These are phyloP conservation scores for Phytophthora nicotianae DNA, from an alignment of 352 stramenopile genomes.

Conservation along the genomic window DNA sequence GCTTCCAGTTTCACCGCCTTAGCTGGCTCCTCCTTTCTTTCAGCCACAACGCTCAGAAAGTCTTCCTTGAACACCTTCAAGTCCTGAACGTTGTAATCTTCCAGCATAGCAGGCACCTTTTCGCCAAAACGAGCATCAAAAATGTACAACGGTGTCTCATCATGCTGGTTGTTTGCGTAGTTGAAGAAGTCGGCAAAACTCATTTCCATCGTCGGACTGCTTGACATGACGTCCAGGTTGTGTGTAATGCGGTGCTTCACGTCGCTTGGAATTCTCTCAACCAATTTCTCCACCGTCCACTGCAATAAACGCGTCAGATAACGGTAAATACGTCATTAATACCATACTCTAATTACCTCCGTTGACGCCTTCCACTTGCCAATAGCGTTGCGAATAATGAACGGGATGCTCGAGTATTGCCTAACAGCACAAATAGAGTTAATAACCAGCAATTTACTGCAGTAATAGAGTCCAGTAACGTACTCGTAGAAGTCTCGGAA, in stretches of 20 bases:
- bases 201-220: conserved; percentile 67
- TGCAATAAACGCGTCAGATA: conserved; percentile 22
- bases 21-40: conserved; percentile 6
- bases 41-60: conserved; percentile 51
- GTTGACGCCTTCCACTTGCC: conserved; percentile 71
- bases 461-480: conserved; percentile 12
- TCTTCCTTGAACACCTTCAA: conserved; percentile 83
- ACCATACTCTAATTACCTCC: conserved; percentile 37
- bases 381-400: conserved; percentile 78
- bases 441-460: conserved; percentile 3
- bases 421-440: conserved; percentile 30
- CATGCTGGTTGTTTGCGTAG: conserved; percentile 69
- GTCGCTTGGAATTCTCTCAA: conserved; percentile 50
- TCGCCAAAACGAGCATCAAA: conserved; percentile 86
- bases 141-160: conserved; percentile 90
- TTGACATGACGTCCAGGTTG: conserved; percentile 77
- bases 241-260: conserved; percentile 73
- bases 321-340: background rate
- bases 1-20: conserved; percentile 39
- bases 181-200: conserved; percentile 75
- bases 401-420: conserved; percentile 70
- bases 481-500: conserved; percentile 80
- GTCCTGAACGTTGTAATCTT: conserved; percentile 67
- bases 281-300: conserved; percentile 80
- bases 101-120: conserved; percentile 74